These are phyloP conservation scores for Suhomyces wounanorum DNA, from an alignment of 1,139 yeast genomes.

Conservation along the genomic window DNA sequence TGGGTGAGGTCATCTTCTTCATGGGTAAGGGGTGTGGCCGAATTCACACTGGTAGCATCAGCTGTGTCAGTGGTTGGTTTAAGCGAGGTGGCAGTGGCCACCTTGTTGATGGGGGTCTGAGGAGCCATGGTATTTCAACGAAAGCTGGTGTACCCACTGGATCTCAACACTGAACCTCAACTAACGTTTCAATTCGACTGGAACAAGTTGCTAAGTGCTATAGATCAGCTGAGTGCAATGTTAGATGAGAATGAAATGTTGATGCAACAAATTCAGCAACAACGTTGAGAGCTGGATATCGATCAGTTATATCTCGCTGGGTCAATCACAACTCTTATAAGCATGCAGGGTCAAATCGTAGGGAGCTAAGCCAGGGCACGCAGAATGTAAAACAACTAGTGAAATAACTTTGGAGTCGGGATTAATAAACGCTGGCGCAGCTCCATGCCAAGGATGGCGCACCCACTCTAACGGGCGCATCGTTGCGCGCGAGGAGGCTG, in stretches of 20 bases:
- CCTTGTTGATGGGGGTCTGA: conserved; percentile 12
- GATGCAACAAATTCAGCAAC: not conserved
- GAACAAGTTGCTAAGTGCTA: not conserved
- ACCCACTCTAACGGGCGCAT: not conserved
- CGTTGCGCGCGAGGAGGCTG: conserved; percentile 3
- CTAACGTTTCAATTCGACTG: not conserved
- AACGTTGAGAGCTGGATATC: not conserved
- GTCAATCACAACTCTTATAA: not conserved
- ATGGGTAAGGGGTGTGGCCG: conserved; percentile 18
- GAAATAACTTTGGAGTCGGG: not conserved
- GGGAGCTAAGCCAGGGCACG: not conserved
- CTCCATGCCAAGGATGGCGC: conserved; percentile 2
- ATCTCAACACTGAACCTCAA: not conserved
- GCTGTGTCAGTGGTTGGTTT: conserved; percentile 1
- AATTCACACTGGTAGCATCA: conserved; percentile 13
- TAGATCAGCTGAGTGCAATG: not conserved
- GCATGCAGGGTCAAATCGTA: not conserved
- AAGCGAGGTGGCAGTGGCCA: conserved; percentile 9
- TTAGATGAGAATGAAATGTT: not conserved
- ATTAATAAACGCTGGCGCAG: conserved; percentile 1
- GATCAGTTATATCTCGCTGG: not conserved
- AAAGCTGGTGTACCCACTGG: not conserved
- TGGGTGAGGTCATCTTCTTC: conserved; percentile 7
- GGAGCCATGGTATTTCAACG: conserved; percentile 13
- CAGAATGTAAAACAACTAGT: not conserved